Conservation (phyloP, 352 stramenopile genomes). For the Labyrinthula sp. region DNA sequence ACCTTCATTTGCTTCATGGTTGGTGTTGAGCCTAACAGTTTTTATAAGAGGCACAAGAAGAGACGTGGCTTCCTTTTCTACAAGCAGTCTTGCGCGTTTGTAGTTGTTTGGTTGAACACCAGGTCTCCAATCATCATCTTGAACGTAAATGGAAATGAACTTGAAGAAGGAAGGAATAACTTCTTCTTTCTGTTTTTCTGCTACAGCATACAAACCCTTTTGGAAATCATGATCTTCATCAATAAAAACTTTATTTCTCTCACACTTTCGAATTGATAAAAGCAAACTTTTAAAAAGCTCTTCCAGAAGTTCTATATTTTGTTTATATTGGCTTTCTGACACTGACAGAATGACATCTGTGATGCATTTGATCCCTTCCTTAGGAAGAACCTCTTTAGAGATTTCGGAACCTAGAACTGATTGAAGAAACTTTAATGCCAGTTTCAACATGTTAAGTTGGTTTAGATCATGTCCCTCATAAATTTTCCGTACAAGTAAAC, state of each 20-base stretch:
- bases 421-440: too few species aligned
- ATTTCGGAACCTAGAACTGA: too few species aligned
- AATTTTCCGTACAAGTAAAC: slow-evolving; percentile 20
- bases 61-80: slow-evolving; percentile 7
- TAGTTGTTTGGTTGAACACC: slow-evolving; percentile 24
- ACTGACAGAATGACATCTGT: slow-evolving; percentile 3
- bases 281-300: slow-evolving; percentile 11
- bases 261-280: slow-evolving; percentile 9
- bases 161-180: slow-evolving; percentile 6
- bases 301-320: neutral
- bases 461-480: too few species aligned
- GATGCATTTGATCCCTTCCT: too few species aligned
- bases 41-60: slow-evolving; percentile 11
- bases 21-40: slow-evolving; percentile 2
- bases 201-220: slow-evolving; percentile 1
- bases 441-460: too few species aligned
- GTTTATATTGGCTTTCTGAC: neutral
- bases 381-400: too few species aligned
- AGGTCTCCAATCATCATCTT: slow-evolving; percentile 24
- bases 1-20: too few species aligned
- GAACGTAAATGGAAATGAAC: slow-evolving; percentile 27
- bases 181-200: neutral
- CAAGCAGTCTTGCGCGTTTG: slow-evolving; percentile 16
- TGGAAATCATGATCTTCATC: slow-evolving; percentile 15
- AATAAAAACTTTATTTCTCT: slow-evolving; percentile 22